Conservation (phyloP, 495 filamentous ascomycete species). For the Lophium mytilinum region DNA sequence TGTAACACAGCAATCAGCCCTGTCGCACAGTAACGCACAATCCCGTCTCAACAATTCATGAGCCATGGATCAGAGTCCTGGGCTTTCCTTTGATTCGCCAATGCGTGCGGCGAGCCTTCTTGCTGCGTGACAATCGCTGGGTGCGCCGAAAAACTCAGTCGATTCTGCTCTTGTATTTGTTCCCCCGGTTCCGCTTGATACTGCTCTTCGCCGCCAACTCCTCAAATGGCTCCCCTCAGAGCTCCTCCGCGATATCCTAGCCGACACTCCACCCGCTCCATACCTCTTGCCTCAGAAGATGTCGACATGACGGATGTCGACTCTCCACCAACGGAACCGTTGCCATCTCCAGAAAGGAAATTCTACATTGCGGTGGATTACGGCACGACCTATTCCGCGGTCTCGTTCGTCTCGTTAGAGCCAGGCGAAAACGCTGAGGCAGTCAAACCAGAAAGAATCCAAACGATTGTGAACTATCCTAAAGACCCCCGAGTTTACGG, state of each 20-base stretch:
- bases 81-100: neutral
- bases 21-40: neutral
- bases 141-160: neutral
- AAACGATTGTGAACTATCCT: neutral
- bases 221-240: neutral
- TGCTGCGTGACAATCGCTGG: neutral
- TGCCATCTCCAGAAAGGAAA: neutral
- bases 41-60: neutral
- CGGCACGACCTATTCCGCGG: neutral
- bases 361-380: slow-evolving; percentile 1
- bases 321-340: neutral
- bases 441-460: neutral
- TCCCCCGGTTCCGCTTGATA: neutral
- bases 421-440: neutral
- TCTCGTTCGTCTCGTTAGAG: neutral
- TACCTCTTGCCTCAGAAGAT: neutral
- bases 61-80: neutral
- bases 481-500: neutral
- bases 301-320: neutral
- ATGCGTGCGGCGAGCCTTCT: neutral
- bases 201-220: neutral
- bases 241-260: neutral
- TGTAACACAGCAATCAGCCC: neutral
- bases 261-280: neutral
- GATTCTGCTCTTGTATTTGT: neutral